Percentiles rank a stretch among this genome's conserved stretches.
Conservation (phyloP, 2,329 filamentous ascomycete species). For the Aspergillaceae sp. region DNA sequence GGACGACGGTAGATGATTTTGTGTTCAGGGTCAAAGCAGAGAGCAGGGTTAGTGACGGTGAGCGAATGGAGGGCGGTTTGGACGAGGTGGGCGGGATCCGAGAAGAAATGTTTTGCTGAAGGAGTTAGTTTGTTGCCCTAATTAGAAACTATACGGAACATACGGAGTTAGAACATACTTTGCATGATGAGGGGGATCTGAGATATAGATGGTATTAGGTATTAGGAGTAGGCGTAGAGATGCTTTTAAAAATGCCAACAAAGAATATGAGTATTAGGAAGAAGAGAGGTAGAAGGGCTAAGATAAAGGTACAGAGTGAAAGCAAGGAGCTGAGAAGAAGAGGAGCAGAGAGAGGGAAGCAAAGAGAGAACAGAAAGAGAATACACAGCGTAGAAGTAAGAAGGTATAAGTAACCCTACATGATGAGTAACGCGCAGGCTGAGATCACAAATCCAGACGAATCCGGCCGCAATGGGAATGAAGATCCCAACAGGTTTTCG, state of each 20-base stretch:
- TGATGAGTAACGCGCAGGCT: no score
- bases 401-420: no score
- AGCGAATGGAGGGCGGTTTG: conserved; percentile 65
- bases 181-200: conserved; percentile 22
- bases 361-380: no score
- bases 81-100: conserved; percentile 72
- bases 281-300: no score
- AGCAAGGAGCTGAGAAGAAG: no score
- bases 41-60: conserved; percentile 73
- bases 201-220: not conserved
- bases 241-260: no score
- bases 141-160: no score
- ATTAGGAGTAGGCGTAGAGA: not conserved
- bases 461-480: not conserved
- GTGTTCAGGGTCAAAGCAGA: conserved; percentile 67
- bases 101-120: conserved; percentile 72
- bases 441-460: not conserved
- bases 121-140: conserved; percentile 3
- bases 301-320: no score
- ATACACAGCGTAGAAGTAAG: no score
- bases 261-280: no score
- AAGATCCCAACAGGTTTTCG: not conserved
- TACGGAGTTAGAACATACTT: conserved; percentile 20
- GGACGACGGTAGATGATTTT: conserved; percentile 76
- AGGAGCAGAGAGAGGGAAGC: no score